These are phyloP conservation scores for Salinomyces thailandicus DNA, from an alignment of 2,329 filamentous ascomycete genomes.

Conservation along the genomic window DNA sequence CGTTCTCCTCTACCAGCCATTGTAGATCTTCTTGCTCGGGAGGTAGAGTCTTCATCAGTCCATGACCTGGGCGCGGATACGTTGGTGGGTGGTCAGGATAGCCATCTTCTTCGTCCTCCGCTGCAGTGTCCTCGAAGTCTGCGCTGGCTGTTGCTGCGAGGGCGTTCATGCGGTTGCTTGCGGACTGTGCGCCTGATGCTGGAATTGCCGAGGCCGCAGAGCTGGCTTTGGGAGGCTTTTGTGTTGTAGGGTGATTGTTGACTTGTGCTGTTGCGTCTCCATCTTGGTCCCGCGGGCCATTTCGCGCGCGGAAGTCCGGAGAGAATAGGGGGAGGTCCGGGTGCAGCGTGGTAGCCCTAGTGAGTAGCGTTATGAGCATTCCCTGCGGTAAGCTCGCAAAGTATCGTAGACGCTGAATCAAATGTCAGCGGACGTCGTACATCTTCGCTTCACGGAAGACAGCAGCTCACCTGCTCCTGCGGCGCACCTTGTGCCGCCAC, in stretches of 20 bases:
- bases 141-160: background rate
- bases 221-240: constrained; percentile 9
- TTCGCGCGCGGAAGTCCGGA: constrained; percentile 20
- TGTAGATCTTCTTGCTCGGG: constrained; percentile 49
- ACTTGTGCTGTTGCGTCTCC: constrained; percentile 10
- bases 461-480: constrained; percentile 31
- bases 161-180: background rate
- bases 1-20: constrained; percentile 51
- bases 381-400: constrained; percentile 50
- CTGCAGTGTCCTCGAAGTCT: background rate
- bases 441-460: background rate
- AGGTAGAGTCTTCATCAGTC: constrained; percentile 43
- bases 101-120: constrained; percentile 43
- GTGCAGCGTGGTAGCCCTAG: constrained; percentile 50
- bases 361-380: constrained; percentile 54
- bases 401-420: constrained; percentile 34
- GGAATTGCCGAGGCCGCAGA: background rate
- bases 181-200: background rate
- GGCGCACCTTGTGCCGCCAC: constrained; percentile 30
- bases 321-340: constrained; percentile 57
- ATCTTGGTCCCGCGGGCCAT: constrained; percentile 12
- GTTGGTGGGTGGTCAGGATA: constrained; percentile 40
- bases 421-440: background rate
- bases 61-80: constrained; percentile 54
- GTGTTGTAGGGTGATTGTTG: constrained; percentile 11